Percentiles rank a stretch among this genome's conserved stretches.
Evolutionary conservation across 2,329 filamentous ascomycete genomes (phyloP).

Genomic region (Cladosporium velox): DNA sequence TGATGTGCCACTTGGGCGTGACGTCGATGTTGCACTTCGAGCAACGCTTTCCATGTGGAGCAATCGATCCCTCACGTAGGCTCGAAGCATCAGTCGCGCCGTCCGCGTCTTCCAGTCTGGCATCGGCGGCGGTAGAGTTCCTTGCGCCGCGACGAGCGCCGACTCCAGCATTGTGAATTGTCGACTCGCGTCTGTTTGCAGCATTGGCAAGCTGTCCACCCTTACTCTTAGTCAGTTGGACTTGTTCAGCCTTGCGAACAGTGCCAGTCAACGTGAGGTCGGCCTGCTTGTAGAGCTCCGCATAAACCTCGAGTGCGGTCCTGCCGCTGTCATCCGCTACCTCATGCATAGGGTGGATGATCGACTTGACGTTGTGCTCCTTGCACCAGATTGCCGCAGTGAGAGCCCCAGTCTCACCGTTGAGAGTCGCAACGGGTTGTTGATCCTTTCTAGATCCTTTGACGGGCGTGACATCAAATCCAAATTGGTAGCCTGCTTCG

Average conservation of each 20-base stretch:
- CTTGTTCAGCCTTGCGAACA: constrained; percentile 82
- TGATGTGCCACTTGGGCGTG: constrained; percentile 61
- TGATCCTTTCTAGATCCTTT: constrained; percentile 86
- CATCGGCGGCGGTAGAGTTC: constrained; percentile 35
- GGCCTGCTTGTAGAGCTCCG: constrained; percentile 89
- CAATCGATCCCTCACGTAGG: constrained; percentile 26
- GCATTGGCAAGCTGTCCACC: constrained; percentile 36
- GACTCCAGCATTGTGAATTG: constrained; percentile 35
- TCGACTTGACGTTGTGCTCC: constrained; percentile 71
- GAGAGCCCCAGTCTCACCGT: constrained; percentile 78
- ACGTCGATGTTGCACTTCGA: constrained; percentile 60
- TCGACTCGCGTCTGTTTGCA: constrained; percentile 44
- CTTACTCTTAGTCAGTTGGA: constrained; percentile 62
- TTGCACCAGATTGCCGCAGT: constrained; percentile 90
- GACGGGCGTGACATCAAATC: constrained; percentile 86
- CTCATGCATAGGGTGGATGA: constrained; percentile 78
- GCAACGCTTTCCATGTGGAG: constrained; percentile 43
- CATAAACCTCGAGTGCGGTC: constrained; percentile 83
- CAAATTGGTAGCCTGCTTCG: constrained; percentile 77
- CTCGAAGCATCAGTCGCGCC: constrained; percentile 30
- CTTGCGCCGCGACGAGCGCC: constrained; percentile 37
- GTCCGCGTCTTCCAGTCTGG: constrained; percentile 34
- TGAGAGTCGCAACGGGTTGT: constrained; percentile 75
- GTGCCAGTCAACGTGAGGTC: constrained; percentile 88
- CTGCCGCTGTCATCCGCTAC: constrained; percentile 68